These are phyloP conservation scores for Phtheirospermum japonicum DNA, from an alignment of 257 asterid genomes.

Conservation along the genomic window DNA sequence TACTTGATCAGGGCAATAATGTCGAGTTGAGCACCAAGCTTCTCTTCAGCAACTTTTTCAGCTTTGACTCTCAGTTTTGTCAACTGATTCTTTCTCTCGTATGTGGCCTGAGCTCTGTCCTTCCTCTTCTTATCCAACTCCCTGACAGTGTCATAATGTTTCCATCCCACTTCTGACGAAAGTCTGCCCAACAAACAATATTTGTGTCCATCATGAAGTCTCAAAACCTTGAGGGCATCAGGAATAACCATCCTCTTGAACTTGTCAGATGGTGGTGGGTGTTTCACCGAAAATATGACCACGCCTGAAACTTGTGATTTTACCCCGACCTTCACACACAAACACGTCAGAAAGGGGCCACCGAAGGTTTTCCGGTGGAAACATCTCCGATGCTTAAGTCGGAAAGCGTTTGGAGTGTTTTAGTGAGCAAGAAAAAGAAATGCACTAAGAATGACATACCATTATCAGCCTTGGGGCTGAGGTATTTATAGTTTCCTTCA, in stretches of 20 bases:
- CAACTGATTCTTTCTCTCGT: conserved; percentile 37
- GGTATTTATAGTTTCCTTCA: too few relatives aligned
- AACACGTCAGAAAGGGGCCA: too few relatives aligned
- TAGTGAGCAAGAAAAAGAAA: conserved; percentile 68
- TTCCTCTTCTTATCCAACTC: conserved; percentile 42
- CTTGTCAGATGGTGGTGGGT: conserved; percentile 83
- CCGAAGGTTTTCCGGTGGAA: too few relatives aligned
- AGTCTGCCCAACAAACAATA: conserved; percentile 78
- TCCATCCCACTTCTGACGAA: conserved; percentile 94
- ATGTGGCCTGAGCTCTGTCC: not conserved
- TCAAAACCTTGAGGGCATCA: conserved; percentile 83
- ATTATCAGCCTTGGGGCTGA: too few relatives aligned
- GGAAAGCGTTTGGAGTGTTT: too few relatives aligned
- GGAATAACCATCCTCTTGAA: conserved; percentile 79
- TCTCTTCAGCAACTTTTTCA: conserved; percentile 47
- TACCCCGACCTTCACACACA: too few relatives aligned
- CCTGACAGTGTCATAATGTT: conserved; percentile 74
- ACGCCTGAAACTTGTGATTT: too few relatives aligned
- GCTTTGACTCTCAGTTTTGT: conserved; percentile 40
- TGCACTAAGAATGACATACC: too few relatives aligned
- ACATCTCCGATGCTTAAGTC: too few relatives aligned
- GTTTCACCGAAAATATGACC: too few relatives aligned
- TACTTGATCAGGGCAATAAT: conserved; percentile 42
- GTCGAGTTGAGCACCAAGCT: conserved; percentile 40
- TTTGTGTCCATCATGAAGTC: conserved; percentile 82